Conservation (phyloP, 176 grass and related monocot genomes). For the Puya raimondii region DNA sequence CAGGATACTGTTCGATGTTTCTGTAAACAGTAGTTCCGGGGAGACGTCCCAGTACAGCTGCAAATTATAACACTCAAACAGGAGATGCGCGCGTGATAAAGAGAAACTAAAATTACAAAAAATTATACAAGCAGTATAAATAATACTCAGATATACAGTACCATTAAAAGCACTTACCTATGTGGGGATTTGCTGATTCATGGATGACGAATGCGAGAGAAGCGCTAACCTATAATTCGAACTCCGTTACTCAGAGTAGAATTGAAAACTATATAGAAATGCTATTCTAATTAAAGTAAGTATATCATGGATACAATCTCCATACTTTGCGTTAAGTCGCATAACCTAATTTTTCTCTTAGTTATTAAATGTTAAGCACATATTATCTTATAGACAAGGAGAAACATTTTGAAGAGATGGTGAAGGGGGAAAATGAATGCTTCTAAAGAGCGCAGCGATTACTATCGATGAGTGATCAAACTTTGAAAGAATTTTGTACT, state of each 20-base stretch:
- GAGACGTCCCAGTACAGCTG: slow-evolving; percentile 28
- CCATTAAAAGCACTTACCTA: slow-evolving; percentile 13
- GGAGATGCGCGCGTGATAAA: too few relatives aligned
- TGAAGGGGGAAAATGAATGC: neutral
- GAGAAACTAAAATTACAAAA: neutral
- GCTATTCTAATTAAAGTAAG: too few relatives aligned
- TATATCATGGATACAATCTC: too few relatives aligned
- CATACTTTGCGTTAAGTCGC: too few relatives aligned
- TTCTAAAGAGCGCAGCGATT: too few relatives aligned
- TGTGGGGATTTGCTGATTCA: slow-evolving; percentile 31
- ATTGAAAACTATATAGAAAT: neutral
- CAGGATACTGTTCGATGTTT: slow-evolving; percentile 21
- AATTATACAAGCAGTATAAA: neutral
- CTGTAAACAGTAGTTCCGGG: slow-evolving; percentile 26
- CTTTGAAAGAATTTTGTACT: neutral
- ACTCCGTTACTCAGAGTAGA: neutral
- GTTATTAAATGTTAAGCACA: neutral
- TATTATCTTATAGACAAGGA: neutral
- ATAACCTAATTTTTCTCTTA: too few relatives aligned
- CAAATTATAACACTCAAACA: slow-evolving; percentile 1
- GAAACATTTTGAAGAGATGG: neutral
- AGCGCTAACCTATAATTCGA: slow-evolving; percentile 13
- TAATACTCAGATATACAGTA: neutral
- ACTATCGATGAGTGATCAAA: neutral
- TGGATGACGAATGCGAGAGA: slow-evolving; percentile 32